Base-by-base conservation (phyloP, 2,329 filamentous ascomycete genomes). In the Beauveria caledonica region DNA sequence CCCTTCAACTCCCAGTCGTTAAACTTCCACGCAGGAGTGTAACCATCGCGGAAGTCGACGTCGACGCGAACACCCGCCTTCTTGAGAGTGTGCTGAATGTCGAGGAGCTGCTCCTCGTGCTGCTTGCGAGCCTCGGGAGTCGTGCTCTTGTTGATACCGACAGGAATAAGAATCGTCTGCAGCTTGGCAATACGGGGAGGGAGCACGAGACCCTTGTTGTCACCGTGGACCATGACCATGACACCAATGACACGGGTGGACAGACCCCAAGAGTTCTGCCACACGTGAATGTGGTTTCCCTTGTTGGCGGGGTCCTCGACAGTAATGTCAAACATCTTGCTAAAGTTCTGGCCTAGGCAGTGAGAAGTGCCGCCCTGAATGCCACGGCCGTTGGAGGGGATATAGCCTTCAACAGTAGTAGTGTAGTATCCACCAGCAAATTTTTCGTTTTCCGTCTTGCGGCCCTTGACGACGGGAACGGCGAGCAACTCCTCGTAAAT, bases 241-340 rank as follows among this genome's bases (percentile, higher is more conserved):
- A 97, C 92, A 78, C 94, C 95, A 66, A 99, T 96, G 61, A 93
- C 91, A 72, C 94, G 91, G 59, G 94, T 99, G 1, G 93, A 97
- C 63, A 99, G 84, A 76, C 94, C 94, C 94, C 94, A 99, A 15
- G 92, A 97, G 80, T 99, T 99, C 75, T 99, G 94, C 92, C 93
- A 97, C 61, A 97, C 92, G 71, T 93, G 79, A 60, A 97, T 78
- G 69, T 91, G 87, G 67, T 87, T 82, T 65, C 89, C 89, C 76
- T 90, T 88, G 73, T 94, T 83, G 62, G 81, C 80, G 25, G 94
- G 94, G 71, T 99, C 92, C 74, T 99, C 93, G 33, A 99, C 91
- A 0, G 89, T 96, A 73, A 99, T 97, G 74, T 94, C 89, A 73
- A 97, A 99, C 92, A 99, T 99, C 78, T 95, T 97, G 74, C 88